Percentiles rank a stretch among this genome's conserved stretches.
These are phyloP conservation scores for Globomyces sp. DNA, from an alignment of 371 early-diverging fungal species.

Conservation along the genomic window DNA sequence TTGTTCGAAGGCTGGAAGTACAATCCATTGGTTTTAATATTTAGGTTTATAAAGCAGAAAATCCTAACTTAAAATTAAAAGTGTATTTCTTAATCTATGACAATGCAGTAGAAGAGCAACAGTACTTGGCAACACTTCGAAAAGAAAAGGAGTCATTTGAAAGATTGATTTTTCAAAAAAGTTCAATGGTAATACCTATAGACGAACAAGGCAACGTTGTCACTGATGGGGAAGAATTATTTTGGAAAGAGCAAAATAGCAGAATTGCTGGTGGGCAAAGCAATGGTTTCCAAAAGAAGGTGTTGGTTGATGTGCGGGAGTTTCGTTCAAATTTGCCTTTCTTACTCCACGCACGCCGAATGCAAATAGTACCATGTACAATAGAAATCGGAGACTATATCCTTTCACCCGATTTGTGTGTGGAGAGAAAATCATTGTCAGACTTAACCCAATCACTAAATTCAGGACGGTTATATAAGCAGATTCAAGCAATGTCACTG, in stretches of 20 bases:
- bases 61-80: slow-evolving; percentile 57
- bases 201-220: slow-evolving; percentile 50
- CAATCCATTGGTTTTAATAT: neutral
- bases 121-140: slow-evolving; percentile 77
- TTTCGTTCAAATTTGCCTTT: slow-evolving; percentile 91
- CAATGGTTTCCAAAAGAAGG: slow-evolving; percentile 22
- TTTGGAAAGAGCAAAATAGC: slow-evolving; percentile 57
- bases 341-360: slow-evolving; percentile 76
- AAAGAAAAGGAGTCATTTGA: slow-evolving; percentile 95
- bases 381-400: slow-evolving; percentile 96
- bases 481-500: slow-evolving; percentile 85
- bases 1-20: slow-evolving; percentile 85
- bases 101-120: slow-evolving; percentile 94
- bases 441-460: slow-evolving; percentile 86
- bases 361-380: slow-evolving; percentile 79
- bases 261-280: slow-evolving; percentile 59
- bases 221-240: slow-evolving; percentile 44
- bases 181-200: slow-evolving; percentile 77
- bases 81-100: slow-evolving; percentile 92
- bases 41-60: slow-evolving; percentile 53
- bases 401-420: slow-evolving; percentile 79
- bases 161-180: slow-evolving; percentile 84
- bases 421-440: slow-evolving; percentile 92
- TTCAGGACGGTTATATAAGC: slow-evolving; percentile 89
- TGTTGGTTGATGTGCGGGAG: slow-evolving; percentile 94